Evolutionary conservation across 1,139 yeast species (phyloP), one percentile per base, ranked within the genome.

Genomic region (Saccharomyces hybrid): DNA sequence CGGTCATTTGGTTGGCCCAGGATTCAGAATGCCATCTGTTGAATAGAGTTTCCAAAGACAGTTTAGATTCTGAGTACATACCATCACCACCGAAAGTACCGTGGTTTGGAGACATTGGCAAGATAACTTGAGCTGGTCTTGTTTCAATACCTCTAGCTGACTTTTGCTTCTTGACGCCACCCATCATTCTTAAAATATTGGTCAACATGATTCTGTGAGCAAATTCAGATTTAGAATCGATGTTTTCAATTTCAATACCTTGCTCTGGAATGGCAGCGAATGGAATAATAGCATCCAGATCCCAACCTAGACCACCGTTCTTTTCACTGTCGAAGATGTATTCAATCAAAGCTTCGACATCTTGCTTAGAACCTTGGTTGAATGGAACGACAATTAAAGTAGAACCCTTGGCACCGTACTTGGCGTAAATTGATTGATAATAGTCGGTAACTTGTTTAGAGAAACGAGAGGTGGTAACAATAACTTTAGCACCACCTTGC

Each of bases 191-290:
- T 73, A 91, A 80, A 69, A 93, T 78, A 78, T 93, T 93, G 68
- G 98, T 93, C 74, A 93, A 82, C 99, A 93, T 93, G 67, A 93
- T 88, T 77, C 99, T 86, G 77, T 93, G 99, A 59, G 99, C 98
- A 68, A 93, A 83, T 78, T 93, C 99, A 55, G 97, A 89, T 74
- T 84, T 88, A 56, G 98, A 91, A 70, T 89, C 98, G 67, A 93
- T 87, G 71, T 82, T 82, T 69, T 90, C 97, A 69, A 93, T 76
- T 73, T 96, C 97, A 69, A 90, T 88, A 70, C 99, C 99, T 71
- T 89, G 89, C 78, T 93, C 99, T 65, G 99, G 98, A 67, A 93
- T 91, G 60, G 99, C 99, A 62, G 98, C 99, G 70, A 93, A 93
- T 68, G 99, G 99, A 74, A 93, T 84, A 62, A 93, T 82, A 63